Percentiles rank a stretch among this genome's conserved stretches.
Conservation (phyloP, 345 rosid species). For the Nephelium lappaceum region DNA sequence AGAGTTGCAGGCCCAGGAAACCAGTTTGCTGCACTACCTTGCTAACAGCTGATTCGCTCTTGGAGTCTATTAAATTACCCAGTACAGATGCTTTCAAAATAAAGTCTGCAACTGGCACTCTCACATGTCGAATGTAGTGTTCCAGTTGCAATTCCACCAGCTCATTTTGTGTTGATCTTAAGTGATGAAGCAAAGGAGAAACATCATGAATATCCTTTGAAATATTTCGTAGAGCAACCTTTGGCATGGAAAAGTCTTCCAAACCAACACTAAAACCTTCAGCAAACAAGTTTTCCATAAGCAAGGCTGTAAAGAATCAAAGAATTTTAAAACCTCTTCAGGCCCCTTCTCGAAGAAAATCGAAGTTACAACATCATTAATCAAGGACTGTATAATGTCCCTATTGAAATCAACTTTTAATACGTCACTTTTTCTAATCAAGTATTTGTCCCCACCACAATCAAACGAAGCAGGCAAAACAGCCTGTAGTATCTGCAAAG, state of each 20-base stretch:
- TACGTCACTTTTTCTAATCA: conserved; percentile 60
- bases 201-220: conserved; percentile 38
- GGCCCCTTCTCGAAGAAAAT: conserved; percentile 82
- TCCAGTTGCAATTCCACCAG: conserved; percentile 72
- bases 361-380: conserved; percentile 64
- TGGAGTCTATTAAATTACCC: conserved; percentile 72
- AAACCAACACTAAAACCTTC: conserved; percentile 77
- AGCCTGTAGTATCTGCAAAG: conserved; percentile 67
- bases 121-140: conserved; percentile 55
- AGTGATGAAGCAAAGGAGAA: conserved; percentile 57
- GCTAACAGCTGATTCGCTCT: conserved; percentile 66
- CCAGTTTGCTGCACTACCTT: conserved; percentile 90
- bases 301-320: conserved; percentile 72
- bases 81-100: conserved; percentile 60
- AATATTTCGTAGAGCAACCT: conserved; percentile 38
- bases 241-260: conserved; percentile 68
- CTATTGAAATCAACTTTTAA: conserved; percentile 45
- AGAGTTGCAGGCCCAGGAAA: conserved; percentile 83
- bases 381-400: conserved; percentile 49
- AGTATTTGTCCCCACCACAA: conserved; percentile 58
- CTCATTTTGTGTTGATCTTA: conserved; percentile 64
- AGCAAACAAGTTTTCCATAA: conserved; percentile 70
- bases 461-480: conserved; percentile 66
- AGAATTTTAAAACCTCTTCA: conserved; percentile 61
- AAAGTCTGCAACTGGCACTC: conserved; percentile 49